Evolutionary conservation across 805 yeast species (phyloP), one percentile per base, ranked within the genome.

Genomic region (Kazachstania taianensis): DNA sequence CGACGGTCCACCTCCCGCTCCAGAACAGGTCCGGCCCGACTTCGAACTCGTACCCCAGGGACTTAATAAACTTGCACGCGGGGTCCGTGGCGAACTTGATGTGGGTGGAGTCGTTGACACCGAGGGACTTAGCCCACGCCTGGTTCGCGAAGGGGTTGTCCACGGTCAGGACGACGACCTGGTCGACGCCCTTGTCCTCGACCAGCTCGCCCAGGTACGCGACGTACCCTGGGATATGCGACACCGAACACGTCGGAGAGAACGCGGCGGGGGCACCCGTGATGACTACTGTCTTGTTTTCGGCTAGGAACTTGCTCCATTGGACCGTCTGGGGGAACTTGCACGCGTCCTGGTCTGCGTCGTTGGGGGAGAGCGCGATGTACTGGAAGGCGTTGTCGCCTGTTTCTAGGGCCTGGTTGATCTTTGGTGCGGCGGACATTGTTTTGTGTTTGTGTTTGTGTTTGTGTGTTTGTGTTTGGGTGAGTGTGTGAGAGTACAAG

Each of bases 181-280:
- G 67, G 52, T 78, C 82, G 31, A 78, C 77, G 26, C 78, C 75
- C 60, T 76, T 78, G 37, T 64, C 59, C 49, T 67, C 59, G 52
- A 50, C 49, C 27, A 82, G 69, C 37, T 72, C 69, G 16, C 54
- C 55, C 37, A 70, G 55, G 43, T 73, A 63, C 40, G 62, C 52
- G 39, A 79, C 56, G 63, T 63, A 79, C 17, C 77, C 82, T 38
- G 89, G 89, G 41, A 81, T 69, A 59, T 81, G 92, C 48, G 72
- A 66, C 34, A 69, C 73, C 33, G 81, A 69, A 60, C 92, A 81
- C 6, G 89, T 75, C 38, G 89, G 94, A 19, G 94, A 81, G 68
- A 81, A 83, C 8, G 94, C 92, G 43, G 87, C 94, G 42, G 94
- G 92, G 23, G 82, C 86, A 40, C 81, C 69, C 22, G 84, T 83